Base-by-base conservation (phyloP, 352 stramenopile genomes). In the Phytophthora pluvialis region DNA sequence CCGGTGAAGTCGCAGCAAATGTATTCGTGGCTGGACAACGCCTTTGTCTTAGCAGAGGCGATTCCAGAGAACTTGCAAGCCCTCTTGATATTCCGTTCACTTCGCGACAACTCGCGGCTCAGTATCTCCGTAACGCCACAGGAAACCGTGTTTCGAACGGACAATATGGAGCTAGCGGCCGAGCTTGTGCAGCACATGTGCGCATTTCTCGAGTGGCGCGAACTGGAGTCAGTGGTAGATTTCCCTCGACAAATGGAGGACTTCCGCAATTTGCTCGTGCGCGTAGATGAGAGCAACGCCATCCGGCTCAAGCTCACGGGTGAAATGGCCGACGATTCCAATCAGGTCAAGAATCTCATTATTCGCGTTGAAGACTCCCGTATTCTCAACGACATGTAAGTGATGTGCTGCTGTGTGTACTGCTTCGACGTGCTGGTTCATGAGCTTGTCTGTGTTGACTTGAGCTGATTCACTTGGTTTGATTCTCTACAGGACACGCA, bases 261-360 rank as follows among this genome's bases (percentile, higher is more conserved):
- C 8, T 91, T 98, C 56, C 77, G 85, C 38, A 78, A 80, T 26
- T 59, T 94, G 44, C 70, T 93, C 31, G 38, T 91, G 31, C 83
- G 82, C 11, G 91, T 98, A 1, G 81, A 90, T 60, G 88, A 97
- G 56, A 93, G 81, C 73, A 97, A 97, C 66, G 76, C 77, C 11
- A 88, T 97, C 36, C 85, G 94, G 2, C 78, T 97, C 18, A 93
- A 94, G 60, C 78, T 98, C 36, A 96, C 84, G 25, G 93, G 93
- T 25, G 94, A 98, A 72, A 97, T 98, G 91, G 94, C 93, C 4
- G 94, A 98, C 63, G 88, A 94, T 60, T 97, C 91, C 26, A 91
- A 97, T 63, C 81, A 91, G 45, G 77, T 98, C 63, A 98, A 98
- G 70, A 92, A 87, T 49, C 80, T 96, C 38, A 77, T 98, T 25